A percentile compares a stretch with the other conserved stretches of the same genome.
phyloP scores from a whole-genome alignment of 106 monocot species.

The Dendrobium chrysotoxum region DNA sequence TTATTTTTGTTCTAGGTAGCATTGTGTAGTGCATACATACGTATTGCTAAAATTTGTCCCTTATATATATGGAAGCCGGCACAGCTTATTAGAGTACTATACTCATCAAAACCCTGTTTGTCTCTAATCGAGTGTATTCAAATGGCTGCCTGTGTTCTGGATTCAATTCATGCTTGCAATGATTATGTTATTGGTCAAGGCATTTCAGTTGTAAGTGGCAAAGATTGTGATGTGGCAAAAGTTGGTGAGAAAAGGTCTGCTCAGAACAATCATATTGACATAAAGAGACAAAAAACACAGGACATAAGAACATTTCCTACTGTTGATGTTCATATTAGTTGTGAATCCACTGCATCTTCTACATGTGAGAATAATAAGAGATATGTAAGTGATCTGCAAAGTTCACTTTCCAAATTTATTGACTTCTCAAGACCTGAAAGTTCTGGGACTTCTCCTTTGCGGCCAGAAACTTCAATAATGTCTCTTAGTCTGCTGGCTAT shows the following conservation, averaged over 20 bases:
- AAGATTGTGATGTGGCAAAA: constrained; percentile 21
- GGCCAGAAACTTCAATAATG: constrained; percentile 41
- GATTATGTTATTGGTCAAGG: constrained; percentile 10
- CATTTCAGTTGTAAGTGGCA: constrained; percentile 11
- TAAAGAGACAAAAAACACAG: constrained; percentile 51
- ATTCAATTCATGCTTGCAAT: constrained; percentile 23
- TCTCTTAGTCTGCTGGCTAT: constrained; percentile 61
- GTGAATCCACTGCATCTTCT: constrained; percentile 11
- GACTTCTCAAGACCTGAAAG: constrained; percentile 28
- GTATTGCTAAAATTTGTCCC: constrained; percentile 67
- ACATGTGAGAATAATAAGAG: constrained; percentile 17
- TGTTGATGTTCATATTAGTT: constrained; percentile 7
- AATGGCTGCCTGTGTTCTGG: constrained; percentile 40
- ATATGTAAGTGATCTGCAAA: constrained; percentile 27
- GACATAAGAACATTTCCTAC: constrained; percentile 10
- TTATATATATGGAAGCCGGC: constrained; percentile 69
- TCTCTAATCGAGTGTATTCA: constrained; percentile 66
- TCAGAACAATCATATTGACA: constrained; percentile 11
- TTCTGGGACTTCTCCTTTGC: constrained; percentile 17
- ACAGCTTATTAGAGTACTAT: constrained; percentile 50
- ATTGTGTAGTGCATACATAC: constrained; percentile 74
- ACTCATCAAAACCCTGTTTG: constrained; percentile 50
- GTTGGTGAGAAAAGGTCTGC: constrained; percentile 56
- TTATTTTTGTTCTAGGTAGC: constrained; percentile 47
- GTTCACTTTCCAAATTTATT: constrained; percentile 40